A percentile compares a stretch with the other conserved stretches of the same genome.
Conservation (phyloP, 2,329 filamentous ascomycete species). For the Alternaria hordeiaustralica region DNA sequence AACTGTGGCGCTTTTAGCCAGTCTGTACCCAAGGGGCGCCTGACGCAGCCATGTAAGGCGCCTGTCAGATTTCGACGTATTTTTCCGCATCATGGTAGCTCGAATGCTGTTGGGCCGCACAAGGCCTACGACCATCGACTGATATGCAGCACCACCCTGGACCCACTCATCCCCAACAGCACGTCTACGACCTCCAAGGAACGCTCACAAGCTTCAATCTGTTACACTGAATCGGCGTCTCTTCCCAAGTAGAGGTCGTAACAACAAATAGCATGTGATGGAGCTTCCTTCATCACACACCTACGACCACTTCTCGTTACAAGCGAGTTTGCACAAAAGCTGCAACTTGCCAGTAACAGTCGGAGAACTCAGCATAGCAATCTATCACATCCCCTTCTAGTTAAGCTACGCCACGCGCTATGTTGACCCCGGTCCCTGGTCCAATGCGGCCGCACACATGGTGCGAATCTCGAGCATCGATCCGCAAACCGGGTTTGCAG, state of each 20-base stretch:
- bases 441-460: background rate
- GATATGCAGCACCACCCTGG: background rate
- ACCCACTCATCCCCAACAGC: background rate
- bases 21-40: conserved; percentile 13
- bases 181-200: background rate
- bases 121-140: conserved; percentile 1
- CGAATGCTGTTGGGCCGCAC: conserved; percentile 2
- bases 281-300: conserved; percentile 10
- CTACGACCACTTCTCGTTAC: conserved; percentile 20
- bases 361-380: conserved; percentile 1
- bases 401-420: background rate
- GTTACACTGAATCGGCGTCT: background rate
- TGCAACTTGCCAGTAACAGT: background rate
- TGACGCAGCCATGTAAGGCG: conserved; percentile 12
- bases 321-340: conserved; percentile 13
- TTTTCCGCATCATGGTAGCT: conserved; percentile 6
- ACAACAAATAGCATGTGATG: conserved; percentile 1
- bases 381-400: conserved; percentile 2
- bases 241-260: background rate
- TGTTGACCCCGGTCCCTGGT: conserved; percentile 6
- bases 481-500: conserved; percentile 28
- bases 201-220: background rate
- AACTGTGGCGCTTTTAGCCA: conserved; percentile 25
- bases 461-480: conserved; percentile 8
- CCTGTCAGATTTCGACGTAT: conserved; percentile 16